Evolutionary conservation across 495 filamentous ascomycete genomes (phyloP).

Genomic region (Neurospora hispaniola): DNA sequence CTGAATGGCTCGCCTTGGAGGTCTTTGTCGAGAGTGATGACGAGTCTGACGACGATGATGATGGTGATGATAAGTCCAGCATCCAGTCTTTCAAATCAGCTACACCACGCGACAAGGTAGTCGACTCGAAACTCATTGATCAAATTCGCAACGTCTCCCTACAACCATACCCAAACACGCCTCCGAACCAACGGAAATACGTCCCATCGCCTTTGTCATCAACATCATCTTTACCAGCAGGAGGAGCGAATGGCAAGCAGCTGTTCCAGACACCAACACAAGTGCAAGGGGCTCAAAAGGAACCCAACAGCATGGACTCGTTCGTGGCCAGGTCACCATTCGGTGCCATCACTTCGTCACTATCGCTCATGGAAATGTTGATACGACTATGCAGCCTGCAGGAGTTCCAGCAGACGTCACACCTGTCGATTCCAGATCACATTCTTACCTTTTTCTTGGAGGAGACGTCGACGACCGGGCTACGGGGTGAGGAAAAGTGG

Average conservation of each 20-base stretch:
- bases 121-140: constrained; percentile 29
- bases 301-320: constrained; percentile 5
- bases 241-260: background rate
- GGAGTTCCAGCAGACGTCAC: constrained; percentile 89
- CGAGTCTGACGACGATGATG: constrained; percentile 29
- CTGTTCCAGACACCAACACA: constrained; percentile 1
- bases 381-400: constrained; percentile 89
- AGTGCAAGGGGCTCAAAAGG: background rate
- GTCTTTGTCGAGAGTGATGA: constrained; percentile 59
- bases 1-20: constrained; percentile 93
- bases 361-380: constrained; percentile 90
- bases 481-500: constrained; percentile 59
- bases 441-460: constrained; percentile 89
- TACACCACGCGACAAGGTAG: constrained; percentile 6
- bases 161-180: constrained; percentile 18
- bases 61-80: constrained; percentile 13
- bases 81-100: background rate
- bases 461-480: constrained; percentile 64
- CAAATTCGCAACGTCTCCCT: constrained; percentile 33
- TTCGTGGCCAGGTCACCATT: constrained; percentile 27
- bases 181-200: background rate
- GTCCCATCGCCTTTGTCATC: background rate
- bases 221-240: background rate
- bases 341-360: constrained; percentile 58
- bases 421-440: constrained; percentile 90